Conservation (phyloP, 2,329 filamentous ascomycete species). For the Beauveria sp. region DNA sequence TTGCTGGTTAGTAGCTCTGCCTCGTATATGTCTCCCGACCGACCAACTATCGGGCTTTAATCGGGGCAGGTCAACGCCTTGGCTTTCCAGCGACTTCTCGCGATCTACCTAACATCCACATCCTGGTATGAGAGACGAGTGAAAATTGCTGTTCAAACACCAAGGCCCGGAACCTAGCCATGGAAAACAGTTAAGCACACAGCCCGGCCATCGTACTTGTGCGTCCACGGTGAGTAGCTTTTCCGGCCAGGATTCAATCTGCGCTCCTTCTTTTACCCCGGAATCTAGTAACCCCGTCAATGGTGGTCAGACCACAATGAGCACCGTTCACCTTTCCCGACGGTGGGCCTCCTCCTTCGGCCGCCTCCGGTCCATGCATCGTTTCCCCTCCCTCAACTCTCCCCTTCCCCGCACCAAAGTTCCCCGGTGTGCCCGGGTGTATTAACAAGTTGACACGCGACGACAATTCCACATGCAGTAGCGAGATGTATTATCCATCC, state of each 20-base stretch:
- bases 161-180: too few species aligned
- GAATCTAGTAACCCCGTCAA: not conserved
- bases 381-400: not conserved
- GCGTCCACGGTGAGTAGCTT: too few species aligned
- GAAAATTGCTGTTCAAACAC: too few species aligned
- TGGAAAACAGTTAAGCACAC: too few species aligned
- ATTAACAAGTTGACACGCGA: not conserved
- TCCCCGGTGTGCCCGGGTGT: not conserved
- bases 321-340: not conserved
- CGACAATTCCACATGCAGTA: not conserved
- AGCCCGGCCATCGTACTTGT: too few species aligned
- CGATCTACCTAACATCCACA: too few species aligned
- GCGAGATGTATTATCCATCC: not conserved
- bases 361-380: not conserved
- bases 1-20: not conserved
- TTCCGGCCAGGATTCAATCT: not conserved
- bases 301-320: not conserved
- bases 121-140: too few species aligned
- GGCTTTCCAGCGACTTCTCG: too few species aligned
- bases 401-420: not conserved
- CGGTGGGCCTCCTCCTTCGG: not conserved
- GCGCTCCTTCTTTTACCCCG: not conserved
- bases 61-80: too few species aligned
- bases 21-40: not conserved
- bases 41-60: not conserved